Percentiles rank a stretch among this genome's conserved stretches.
These are phyloP conservation scores for Sanghuangporus sanghuang DNA, from an alignment of 1,284 basidiomycete species.

Conservation along the genomic window DNA sequence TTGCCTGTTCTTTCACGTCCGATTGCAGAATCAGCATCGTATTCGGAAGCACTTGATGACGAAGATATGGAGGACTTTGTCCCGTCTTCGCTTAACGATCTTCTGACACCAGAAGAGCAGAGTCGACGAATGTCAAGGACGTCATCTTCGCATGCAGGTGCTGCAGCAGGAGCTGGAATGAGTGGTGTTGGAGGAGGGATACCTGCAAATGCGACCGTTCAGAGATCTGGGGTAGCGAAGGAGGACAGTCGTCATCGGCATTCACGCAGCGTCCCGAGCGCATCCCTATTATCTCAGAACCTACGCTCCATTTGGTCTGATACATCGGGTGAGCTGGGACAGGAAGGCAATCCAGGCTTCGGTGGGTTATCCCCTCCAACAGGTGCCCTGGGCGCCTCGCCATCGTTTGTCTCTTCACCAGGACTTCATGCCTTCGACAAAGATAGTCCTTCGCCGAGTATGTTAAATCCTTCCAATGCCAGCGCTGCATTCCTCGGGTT, in stretches of 20 bases:
- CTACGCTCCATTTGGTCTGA: slow-evolving; percentile 71
- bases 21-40: slow-evolving; percentile 20
- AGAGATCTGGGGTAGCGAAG: slow-evolving; percentile 23
- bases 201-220: slow-evolving; percentile 12
- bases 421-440: slow-evolving; percentile 35
- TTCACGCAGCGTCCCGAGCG: slow-evolving; percentile 72
- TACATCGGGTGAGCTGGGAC: neutral
- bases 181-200: slow-evolving; percentile 23
- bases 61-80: slow-evolving; percentile 85
- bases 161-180: neutral
- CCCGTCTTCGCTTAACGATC: slow-evolving; percentile 80
- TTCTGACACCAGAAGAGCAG: slow-evolving; percentile 81
- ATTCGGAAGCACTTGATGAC: slow-evolving; percentile 49
- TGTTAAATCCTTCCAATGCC: slow-evolving; percentile 62
- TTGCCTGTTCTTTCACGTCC: slow-evolving; percentile 19
- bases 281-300: slow-evolving; percentile 59
- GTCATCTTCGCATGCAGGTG: slow-evolving; percentile 37
- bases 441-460: slow-evolving; percentile 36
- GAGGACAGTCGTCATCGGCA: slow-evolving; percentile 53
- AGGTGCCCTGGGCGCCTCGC: neutral
- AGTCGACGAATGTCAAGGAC: slow-evolving; percentile 73
- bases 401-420: slow-evolving; percentile 40
- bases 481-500: slow-evolving; percentile 71
- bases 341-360: neutral
- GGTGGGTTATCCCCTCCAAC: slow-evolving; percentile 5